Evolutionary conservation across 2,329 filamentous ascomycete genomes (phyloP).

Genomic region (Fusarium buharicum): DNA sequence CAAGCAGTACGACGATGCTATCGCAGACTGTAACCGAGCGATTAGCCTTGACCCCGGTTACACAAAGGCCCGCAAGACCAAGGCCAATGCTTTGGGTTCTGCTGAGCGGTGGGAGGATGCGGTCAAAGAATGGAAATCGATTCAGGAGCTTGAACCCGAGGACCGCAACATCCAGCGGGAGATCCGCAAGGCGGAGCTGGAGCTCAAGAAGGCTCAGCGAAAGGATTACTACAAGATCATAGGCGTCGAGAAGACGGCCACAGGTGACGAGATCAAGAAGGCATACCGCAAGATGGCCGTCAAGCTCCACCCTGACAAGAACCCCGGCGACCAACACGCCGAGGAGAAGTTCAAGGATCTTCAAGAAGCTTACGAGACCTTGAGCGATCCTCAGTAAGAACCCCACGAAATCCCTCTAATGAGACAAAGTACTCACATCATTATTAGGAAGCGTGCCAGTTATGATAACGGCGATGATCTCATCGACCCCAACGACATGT

Average conservation of each 20-base stretch:
- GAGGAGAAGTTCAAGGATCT: conserved; percentile 97
- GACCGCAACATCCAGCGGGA: conserved; percentile 86
- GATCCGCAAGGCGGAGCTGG: conserved; percentile 87
- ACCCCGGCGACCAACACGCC: conserved; percentile 83
- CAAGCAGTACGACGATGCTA: conserved; percentile 83
- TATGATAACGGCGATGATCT: conserved; percentile 96
- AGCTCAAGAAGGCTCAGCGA: conserved; percentile 95
- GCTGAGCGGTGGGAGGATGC: conserved; percentile 93
- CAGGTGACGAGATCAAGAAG: conserved; percentile 89
- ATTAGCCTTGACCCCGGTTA: conserved; percentile 85
- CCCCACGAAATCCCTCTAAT: not conserved
- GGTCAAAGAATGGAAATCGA: conserved; percentile 85
- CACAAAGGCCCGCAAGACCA: conserved; percentile 90
- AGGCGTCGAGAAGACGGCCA: conserved; percentile 84
- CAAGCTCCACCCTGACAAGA: conserved; percentile 97
- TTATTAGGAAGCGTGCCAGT: conserved; percentile 78
- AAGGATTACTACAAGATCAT: conserved; percentile 99
- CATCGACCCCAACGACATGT: conserved; percentile 88
- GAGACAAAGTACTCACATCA: conserved; percentile 49
- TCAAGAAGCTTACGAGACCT: conserved; percentile 93
- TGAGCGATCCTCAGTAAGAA: conserved; percentile 91
- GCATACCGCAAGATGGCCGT: conserved; percentile 96
- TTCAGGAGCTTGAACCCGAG: conserved; percentile 83
- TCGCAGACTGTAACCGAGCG: conserved; percentile 86
- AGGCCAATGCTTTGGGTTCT: conserved; percentile 87